phyloP scores from a whole-genome alignment of 2,329 filamentous ascomycete species.

The Stromatinia cepivora region DNA sequence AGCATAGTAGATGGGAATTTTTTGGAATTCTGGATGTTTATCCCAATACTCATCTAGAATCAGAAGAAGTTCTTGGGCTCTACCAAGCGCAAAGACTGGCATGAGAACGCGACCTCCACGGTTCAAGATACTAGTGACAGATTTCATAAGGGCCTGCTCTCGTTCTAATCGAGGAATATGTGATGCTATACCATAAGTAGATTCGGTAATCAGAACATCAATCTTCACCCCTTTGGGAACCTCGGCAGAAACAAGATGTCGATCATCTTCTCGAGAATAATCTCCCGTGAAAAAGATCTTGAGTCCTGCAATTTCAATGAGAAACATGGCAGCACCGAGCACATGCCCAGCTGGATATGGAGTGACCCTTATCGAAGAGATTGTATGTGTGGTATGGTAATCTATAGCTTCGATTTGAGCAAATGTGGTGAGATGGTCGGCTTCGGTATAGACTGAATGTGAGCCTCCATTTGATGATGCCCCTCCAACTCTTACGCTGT shows the following conservation, averaged over 20 bases:
- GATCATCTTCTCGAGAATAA: constrained; percentile 93
- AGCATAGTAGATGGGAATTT: constrained; percentile 95
- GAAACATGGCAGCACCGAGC: constrained; percentile 96
- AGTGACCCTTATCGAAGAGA: constrained; percentile 93
- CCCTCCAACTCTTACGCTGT: constrained; percentile 87
- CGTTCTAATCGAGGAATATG: constrained; percentile 88
- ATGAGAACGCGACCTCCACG: constrained; percentile 89
- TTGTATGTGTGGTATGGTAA: constrained; percentile 96
- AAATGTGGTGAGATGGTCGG: constrained; percentile 91
- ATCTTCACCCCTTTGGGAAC: constrained; percentile 88
- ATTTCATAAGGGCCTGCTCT: constrained; percentile 92
- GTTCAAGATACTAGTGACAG: constrained; percentile 87
- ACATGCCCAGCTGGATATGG: constrained; percentile 97
- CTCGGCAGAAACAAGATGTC: constrained; percentile 90
- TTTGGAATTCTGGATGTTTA: constrained; percentile 83
- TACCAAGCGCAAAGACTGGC: constrained; percentile 90
- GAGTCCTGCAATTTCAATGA: constrained; percentile 93
- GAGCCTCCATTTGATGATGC: constrained; percentile 56
- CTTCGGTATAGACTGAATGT: constrained; percentile 88
- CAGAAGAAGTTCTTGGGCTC: constrained; percentile 89
- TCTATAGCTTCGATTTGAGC: constrained; percentile 95
- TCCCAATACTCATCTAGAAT: constrained; percentile 98
- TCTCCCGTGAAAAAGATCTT: constrained; percentile 98
- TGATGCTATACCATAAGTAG: constrained; percentile 93
- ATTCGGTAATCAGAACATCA: constrained; percentile 96